A percentile compares a stretch with the other conserved stretches of the same genome.
Conservation (phyloP, 768 basidiomycete genomes). For the Phanerochaete carnosa region DNA sequence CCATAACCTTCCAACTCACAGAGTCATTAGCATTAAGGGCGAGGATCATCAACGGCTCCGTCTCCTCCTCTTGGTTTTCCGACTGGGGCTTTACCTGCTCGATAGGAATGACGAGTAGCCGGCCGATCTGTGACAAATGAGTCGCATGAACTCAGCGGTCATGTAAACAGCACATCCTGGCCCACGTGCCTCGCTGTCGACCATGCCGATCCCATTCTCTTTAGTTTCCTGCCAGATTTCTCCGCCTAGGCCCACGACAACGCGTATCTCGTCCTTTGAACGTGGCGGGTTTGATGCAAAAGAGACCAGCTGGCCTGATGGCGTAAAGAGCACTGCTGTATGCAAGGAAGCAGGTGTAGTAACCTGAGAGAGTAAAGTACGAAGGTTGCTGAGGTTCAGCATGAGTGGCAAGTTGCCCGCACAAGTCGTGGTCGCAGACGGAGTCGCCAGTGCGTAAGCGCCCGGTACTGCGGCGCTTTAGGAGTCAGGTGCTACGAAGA, state of each 20-base stretch:
- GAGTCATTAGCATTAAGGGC: conserved; percentile 59
- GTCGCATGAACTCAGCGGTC: background rate
- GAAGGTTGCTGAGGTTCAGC: conserved; percentile 68
- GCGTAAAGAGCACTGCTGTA: conserved; percentile 68
- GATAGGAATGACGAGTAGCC: conserved; percentile 67
- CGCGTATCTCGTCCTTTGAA: conserved; percentile 70
- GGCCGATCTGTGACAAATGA: conserved; percentile 50
- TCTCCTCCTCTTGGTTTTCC: conserved; percentile 23
- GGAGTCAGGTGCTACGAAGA: background rate
- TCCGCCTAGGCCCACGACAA: conserved; percentile 66
- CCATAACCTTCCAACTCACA: conserved; percentile 66
- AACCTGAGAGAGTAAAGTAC: conserved; percentile 60
- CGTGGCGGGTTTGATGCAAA: conserved; percentile 52
- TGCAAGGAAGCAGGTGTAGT: conserved; percentile 60
- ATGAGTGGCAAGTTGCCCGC: conserved; percentile 31
- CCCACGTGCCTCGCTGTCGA: conserved; percentile 66
- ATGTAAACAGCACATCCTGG: background rate
- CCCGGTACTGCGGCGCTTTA: background rate
- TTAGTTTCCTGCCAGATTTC: conserved; percentile 79
- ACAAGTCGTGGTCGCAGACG: background rate
- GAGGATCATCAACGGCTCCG: conserved; percentile 62
- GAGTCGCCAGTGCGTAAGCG: background rate
- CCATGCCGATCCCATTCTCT: conserved; percentile 64
- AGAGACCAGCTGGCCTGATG: conserved; percentile 72
- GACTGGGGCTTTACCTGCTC: conserved; percentile 27